These are phyloP conservation scores for Straminergon stramineum DNA, from an alignment of 225 moss, liverwort and hornwort genomes.

Conservation along the genomic window DNA sequence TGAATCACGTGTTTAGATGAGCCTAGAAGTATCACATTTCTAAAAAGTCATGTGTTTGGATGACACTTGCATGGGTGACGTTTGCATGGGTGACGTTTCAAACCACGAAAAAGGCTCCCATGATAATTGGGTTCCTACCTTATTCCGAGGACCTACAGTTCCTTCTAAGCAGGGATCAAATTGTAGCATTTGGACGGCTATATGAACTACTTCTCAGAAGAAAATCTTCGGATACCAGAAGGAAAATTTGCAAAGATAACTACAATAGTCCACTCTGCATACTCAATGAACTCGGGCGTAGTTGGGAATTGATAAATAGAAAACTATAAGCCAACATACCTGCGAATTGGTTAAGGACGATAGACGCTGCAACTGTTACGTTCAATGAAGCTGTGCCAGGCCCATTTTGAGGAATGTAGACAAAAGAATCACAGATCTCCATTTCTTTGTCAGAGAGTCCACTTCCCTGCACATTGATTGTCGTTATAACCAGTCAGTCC, in stretches of 20 bases:
- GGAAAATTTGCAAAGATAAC: not conserved
- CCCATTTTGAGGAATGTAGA: constrained; percentile 94
- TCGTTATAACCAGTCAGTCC: not conserved
- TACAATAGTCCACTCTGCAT: not conserved
- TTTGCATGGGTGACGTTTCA: no score
- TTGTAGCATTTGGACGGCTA: not conserved
- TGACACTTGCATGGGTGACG: not conserved
- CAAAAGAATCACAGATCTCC: constrained; percentile 90
- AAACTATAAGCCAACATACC: constrained; percentile 20
- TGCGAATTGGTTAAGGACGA: constrained; percentile 93
- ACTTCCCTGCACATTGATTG: constrained; percentile 63
- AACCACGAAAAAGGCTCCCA: not conserved
- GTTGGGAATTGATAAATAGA: not conserved
- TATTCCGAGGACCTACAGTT: not conserved
- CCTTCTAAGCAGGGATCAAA: not conserved
- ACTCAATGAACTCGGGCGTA: not conserved
- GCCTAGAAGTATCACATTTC: not conserved
- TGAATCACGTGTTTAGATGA: not conserved
- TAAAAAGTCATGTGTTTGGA: not conserved
- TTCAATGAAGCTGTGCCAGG: constrained; percentile 93
- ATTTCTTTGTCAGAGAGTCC: constrained; percentile 96
- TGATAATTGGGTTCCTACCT: not conserved
- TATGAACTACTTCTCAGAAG: not conserved
- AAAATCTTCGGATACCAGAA: not conserved
- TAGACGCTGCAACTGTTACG: constrained; percentile 96